A percentile compares a stretch with the other conserved stretches of the same genome.
These are phyloP conservation scores for Teratosphaeria epicoccoides DNA, from an alignment of 2,329 filamentous ascomycete species.

Conservation along the genomic window DNA sequence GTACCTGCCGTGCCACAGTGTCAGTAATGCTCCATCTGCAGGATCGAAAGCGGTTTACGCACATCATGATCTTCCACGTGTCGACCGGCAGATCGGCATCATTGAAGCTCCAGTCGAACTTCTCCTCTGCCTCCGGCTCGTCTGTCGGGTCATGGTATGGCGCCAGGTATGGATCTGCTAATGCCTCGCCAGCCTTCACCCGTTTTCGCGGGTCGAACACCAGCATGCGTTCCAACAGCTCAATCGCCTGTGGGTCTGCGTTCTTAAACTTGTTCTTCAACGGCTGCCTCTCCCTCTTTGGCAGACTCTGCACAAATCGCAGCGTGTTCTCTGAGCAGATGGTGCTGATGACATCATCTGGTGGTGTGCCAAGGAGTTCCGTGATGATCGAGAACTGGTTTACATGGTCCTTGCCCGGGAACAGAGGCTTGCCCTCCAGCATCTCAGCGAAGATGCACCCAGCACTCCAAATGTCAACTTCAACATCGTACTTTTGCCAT, in stretches of 20 bases:
- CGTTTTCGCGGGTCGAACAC: conserved; percentile 98
- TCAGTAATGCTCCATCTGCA: background rate
- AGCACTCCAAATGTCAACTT: conserved; percentile 98
- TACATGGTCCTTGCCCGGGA: conserved; percentile 98
- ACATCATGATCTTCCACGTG: conserved; percentile 99
- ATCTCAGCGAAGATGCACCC: conserved; percentile 99
- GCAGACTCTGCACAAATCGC: conserved; percentile 92
- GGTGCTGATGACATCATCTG: conserved; percentile 95
- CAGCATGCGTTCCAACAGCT: conserved; percentile 90
- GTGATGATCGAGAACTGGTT: conserved; percentile 99
- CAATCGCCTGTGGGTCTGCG: conserved; percentile 71
- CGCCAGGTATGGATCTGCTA: conserved; percentile 85
- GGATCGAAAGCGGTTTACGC: conserved; percentile 27
- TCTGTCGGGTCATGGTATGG: conserved; percentile 97
- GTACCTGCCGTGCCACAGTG: conserved; percentile 53
- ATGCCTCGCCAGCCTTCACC: conserved; percentile 73
- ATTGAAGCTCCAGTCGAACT: conserved; percentile 99
- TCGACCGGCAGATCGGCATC: conserved; percentile 94
- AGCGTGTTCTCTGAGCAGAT: conserved; percentile 98
- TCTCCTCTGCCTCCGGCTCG: conserved; percentile 89
- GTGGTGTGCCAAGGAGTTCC: conserved; percentile 87
- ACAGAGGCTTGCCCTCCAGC: conserved; percentile 95
- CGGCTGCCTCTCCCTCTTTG: conserved; percentile 84
- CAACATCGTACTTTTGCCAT: conserved; percentile 99
- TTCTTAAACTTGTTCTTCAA: conserved; percentile 88